These are phyloP conservation scores for Colletotrichum shisoi DNA, from an alignment of 2,329 filamentous ascomycete genomes.

Conservation along the genomic window DNA sequence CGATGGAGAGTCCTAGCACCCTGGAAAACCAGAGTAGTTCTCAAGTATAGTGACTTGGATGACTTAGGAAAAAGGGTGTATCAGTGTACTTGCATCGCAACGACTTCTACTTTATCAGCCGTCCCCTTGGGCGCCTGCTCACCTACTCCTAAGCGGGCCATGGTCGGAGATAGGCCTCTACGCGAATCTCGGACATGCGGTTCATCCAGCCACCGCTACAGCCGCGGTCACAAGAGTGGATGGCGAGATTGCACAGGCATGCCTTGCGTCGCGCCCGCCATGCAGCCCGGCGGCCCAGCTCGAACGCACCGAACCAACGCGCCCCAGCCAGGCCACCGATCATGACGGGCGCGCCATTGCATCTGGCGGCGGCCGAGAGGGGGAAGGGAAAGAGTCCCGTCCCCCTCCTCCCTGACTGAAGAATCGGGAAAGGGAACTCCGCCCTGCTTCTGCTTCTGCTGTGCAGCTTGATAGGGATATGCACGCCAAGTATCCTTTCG, in stretches of 20 bases:
- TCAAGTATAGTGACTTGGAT: neutral
- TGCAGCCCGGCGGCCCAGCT: conserved; percentile 34
- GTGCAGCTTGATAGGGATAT: neutral
- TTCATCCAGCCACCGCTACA: neutral
- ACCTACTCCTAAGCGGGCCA: no score
- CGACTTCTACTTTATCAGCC: neutral
- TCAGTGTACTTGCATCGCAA: neutral
- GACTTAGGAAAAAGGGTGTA: neutral
- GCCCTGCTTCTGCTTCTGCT: neutral
- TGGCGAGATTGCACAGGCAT: neutral
- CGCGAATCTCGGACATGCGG: neutral
- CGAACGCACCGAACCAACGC: conserved; percentile 10
- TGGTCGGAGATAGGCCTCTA: neutral
- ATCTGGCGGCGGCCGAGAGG: conserved; percentile 18
- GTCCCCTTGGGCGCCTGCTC: neutral
- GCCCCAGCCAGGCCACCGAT: conserved; percentile 11
- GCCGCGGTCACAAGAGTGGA: neutral
- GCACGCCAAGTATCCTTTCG: conserved; percentile 17
- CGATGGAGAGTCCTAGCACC: neutral
- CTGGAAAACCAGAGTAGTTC: neutral
- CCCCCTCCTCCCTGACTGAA: neutral
- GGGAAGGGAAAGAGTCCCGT: neutral
- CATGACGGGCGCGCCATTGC: neutral
- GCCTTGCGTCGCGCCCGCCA: conserved; percentile 19
- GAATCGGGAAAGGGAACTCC: neutral